phyloP scores from a whole-genome alignment of 345 rosid genomes.

The Heritiera littoralis region DNA sequence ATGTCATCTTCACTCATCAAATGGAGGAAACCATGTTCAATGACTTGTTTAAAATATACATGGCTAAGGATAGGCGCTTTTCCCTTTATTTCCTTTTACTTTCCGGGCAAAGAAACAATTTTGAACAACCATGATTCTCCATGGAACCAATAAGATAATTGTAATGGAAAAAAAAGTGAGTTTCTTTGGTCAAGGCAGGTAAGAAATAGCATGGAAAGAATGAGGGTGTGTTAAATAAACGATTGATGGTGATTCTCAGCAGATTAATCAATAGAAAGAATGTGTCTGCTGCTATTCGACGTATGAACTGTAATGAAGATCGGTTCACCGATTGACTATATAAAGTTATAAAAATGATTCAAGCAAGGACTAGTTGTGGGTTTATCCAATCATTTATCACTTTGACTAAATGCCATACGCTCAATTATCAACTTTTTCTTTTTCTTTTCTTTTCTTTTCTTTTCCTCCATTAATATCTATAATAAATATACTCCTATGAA shows the following conservation, averaged over 20 bases:
- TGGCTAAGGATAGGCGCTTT: neutral
- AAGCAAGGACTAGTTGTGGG: neutral
- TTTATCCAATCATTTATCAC: slow-evolving; percentile 8
- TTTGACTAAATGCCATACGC: slow-evolving; percentile 7
- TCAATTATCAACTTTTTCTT: neutral
- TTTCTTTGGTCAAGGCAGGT: neutral
- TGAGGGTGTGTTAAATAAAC: no score
- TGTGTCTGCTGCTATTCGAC: neutral
- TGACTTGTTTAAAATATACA: neutral
- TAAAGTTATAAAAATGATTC: neutral
- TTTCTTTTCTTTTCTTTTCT: neutral
- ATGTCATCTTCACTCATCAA: neutral
- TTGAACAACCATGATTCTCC: neutral
- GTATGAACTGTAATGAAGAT: neutral
- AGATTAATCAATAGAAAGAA: neutral
- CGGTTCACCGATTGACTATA: neutral
- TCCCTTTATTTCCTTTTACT: neutral
- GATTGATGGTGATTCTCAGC: no score
- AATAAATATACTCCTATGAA: neutral
- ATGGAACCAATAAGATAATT: neutral
- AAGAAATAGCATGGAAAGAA: neutral
- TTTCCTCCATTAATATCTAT: neutral
- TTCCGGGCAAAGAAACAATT: neutral
- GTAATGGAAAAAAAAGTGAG: neutral
- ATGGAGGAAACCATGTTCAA: neutral